Conservation (phyloP, 305 asterid species). For the Withania somnifera region DNA sequence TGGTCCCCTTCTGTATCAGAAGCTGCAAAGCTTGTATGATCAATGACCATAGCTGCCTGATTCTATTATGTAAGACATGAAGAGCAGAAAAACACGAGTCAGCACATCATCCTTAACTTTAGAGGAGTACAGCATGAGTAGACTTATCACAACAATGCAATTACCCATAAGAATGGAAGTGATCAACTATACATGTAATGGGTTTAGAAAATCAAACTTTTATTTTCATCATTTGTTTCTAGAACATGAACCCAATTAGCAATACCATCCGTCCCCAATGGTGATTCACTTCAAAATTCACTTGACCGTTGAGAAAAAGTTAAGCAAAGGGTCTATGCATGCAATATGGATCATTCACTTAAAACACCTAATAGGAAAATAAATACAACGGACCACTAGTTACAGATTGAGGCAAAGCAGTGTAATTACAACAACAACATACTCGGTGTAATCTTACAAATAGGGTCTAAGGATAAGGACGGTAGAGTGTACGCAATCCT, state of each 20-base stretch:
- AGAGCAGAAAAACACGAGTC: not conserved
- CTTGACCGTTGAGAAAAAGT: not conserved
- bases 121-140: not conserved
- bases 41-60: constrained; percentile 60
- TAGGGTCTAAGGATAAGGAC: too few relatives aligned
- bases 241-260: not conserved
- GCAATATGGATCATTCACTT: not conserved
- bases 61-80: constrained; percentile 32
- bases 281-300: not conserved
- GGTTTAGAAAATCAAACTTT: not conserved
- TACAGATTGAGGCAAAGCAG: too few relatives aligned
- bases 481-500: too few relatives aligned
- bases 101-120: not conserved
- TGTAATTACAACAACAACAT: too few relatives aligned
- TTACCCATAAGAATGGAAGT: not conserved
- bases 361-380: too few relatives aligned
- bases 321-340: not conserved
- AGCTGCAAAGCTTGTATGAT: constrained; percentile 62
- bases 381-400: too few relatives aligned
- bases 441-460: too few relatives aligned
- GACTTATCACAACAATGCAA: not conserved
- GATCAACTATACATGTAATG: not conserved
- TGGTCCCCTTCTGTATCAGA: constrained; percentile 63
- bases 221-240: not conserved
- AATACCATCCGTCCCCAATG: not conserved